Evolutionary conservation across 1,139 yeast species (phyloP), one percentile per base, ranked within the genome.

Genomic region (Keqinozyma sinolaborantium): DNA sequence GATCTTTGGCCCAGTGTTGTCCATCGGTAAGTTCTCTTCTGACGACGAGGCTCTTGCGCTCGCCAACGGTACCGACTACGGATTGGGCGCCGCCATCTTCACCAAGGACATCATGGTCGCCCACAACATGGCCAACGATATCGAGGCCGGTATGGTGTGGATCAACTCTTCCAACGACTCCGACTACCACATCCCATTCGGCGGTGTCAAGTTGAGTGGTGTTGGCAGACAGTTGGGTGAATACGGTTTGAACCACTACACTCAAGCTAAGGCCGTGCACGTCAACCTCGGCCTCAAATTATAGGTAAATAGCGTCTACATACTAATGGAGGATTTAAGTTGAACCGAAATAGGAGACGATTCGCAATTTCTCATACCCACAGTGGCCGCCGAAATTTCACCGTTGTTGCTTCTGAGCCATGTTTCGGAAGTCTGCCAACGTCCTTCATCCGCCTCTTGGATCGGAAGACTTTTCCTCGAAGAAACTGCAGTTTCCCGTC

Each of bases 201-300:
- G 96, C 23, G 75, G 75, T 33, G 73, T 67, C 26, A 87, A 87
- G 66, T 70, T 77, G 79, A 76, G 86, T 49, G 96, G 96, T 45
- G 72, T 84, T 42, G 95, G 95, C 35, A 77, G 95, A 56, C 96
- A 87, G 62, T 70, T 87, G 46, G 95, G 95, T 36, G 83, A 82
- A 53, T 79, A 81, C 50, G 96, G 95, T 39, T 69, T 87, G 37
- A 68, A 73, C 35, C 73, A 78, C 43, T 87, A 86, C 63, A 79
- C 94, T 23, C 86, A 83, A 53, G 78, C 81, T 37, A 87, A 87
- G 66, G 83, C 95, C 14, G 75, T 85, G 33, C 90, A 82, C 47
- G 76, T 84, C 37, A 83, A 82, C 57, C 53, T 73, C 44, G 78
- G 79, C 10, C 50, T 40, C 30, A 40, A 30, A 27, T 50, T 55